These are phyloP conservation scores for Eucalyptus curtisii DNA, from an alignment of 345 rosid genomes.

Conservation along the genomic window DNA sequence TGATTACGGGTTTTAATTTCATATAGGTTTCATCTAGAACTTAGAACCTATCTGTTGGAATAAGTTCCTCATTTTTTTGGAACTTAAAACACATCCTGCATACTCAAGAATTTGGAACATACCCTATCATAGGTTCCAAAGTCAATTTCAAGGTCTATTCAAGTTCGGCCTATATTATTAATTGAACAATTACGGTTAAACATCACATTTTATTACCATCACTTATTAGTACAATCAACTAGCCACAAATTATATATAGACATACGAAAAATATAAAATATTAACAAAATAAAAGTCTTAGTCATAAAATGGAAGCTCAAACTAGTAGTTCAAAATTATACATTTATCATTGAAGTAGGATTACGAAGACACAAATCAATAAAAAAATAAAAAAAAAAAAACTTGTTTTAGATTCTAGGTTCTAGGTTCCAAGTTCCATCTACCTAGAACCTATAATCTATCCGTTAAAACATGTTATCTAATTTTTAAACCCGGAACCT, in stretches of 20 bases:
- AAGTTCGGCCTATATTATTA: rapidly evolving
- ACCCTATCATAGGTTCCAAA: no score
- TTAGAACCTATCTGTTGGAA: rapidly evolving
- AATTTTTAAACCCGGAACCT: rapidly evolving
- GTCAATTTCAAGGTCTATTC: rapidly evolving
- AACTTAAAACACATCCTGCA: no score
- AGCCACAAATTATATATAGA: rapidly evolving
- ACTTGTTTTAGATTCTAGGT: no score
- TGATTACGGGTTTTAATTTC: no score
- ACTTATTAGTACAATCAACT: no score
- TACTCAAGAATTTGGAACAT: rapidly evolving
- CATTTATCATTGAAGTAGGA: rapidly evolving
- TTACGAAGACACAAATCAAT: no score
- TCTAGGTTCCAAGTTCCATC: no score
- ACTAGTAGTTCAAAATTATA: rapidly evolving
- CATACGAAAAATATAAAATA: rapidly evolving
- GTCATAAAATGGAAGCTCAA: rapidly evolving
- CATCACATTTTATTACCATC: no score
- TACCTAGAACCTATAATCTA: rapidly evolving
- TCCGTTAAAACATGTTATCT: rapidly evolving
- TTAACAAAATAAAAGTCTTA: no score
- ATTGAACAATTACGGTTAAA: no score
- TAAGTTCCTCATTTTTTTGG: no score
- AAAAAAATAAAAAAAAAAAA: no score
- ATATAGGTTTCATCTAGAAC: rapidly evolving